Conservation (phyloP, 2,329 filamentous ascomycete genomes). For the Geosmithia morbida region DNA sequence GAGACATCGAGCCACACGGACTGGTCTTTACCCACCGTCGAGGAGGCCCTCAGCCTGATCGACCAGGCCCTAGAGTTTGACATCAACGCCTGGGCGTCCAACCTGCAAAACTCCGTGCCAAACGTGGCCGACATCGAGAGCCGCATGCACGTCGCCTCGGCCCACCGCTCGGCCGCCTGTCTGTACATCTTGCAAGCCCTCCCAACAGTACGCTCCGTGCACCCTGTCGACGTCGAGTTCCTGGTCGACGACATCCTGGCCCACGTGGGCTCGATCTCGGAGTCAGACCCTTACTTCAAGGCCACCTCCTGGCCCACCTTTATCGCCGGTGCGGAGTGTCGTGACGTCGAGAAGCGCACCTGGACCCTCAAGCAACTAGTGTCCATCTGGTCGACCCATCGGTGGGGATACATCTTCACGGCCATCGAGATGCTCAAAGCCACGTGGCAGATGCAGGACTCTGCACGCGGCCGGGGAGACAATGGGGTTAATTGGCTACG, state of each 20-base stretch:
- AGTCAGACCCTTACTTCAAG: conserved; percentile 38
- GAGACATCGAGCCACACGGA: conserved; percentile 15
- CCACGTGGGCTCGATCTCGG: conserved; percentile 32
- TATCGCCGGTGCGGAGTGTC: conserved; percentile 40
- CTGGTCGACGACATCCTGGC: conserved; percentile 33
- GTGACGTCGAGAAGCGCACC: conserved; percentile 25
- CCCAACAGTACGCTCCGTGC: conserved; percentile 19
- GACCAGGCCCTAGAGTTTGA: conserved; percentile 25
- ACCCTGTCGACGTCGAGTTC: conserved; percentile 23
- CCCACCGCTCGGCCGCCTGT: conserved; percentile 30
- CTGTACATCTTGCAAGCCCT: conserved; percentile 30
- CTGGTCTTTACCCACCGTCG: conserved; percentile 15
- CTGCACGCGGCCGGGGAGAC: conserved; percentile 4
- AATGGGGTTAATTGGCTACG: conserved; percentile 23
- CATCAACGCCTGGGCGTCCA: conserved; percentile 24
- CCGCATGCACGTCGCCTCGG: conserved; percentile 26
- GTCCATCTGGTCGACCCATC: conserved; percentile 27
- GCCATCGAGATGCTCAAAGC: conserved; percentile 32
- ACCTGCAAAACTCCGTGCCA: conserved; percentile 16
- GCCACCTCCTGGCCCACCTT: conserved; percentile 46
- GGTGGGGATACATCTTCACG: conserved; percentile 35
- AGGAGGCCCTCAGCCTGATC: conserved; percentile 23
- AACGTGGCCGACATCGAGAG: conserved; percentile 23
- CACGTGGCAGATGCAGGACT: conserved; percentile 30
- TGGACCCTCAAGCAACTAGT: conserved; percentile 36